Percentiles rank a stretch among this genome's conserved stretches.
Evolutionary conservation across 2,329 filamentous ascomycete species (phyloP).

Genomic region (Alternaria postmessia): DNA sequence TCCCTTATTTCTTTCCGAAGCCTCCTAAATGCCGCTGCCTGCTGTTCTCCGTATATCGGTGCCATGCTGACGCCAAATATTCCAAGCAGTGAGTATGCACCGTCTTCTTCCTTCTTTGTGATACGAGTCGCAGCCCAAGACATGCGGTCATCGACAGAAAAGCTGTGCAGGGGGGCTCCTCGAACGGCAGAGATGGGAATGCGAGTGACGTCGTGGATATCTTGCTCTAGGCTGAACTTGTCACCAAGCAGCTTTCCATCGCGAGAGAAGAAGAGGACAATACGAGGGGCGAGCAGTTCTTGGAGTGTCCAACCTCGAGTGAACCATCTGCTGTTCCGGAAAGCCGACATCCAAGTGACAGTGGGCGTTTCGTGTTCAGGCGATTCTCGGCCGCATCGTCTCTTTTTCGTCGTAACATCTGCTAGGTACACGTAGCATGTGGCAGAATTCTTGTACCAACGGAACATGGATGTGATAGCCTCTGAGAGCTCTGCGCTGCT

Average conservation of each 20-base stretch:
- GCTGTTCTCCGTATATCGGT: not conserved
- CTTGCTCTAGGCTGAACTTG: not conserved
- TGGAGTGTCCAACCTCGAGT: constrained; percentile 12
- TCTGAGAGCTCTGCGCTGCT: not conserved
- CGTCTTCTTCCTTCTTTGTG: not conserved
- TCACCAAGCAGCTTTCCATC: not conserved
- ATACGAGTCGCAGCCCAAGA: not conserved
- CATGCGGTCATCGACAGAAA: not conserved
- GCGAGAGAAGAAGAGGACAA: constrained; percentile 3
- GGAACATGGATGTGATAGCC: constrained; percentile 12
- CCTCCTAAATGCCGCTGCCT: not conserved
- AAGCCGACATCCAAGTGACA: not conserved
- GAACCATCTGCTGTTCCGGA: constrained; percentile 12
- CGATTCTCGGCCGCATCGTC: not conserved
- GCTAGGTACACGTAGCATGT: constrained; percentile 14
- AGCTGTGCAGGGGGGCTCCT: not conserved
- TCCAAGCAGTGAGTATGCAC: not conserved
- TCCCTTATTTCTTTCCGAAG: not conserved
- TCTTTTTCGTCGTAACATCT: not conserved
- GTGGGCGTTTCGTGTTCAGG: not conserved
- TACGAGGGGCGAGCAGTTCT: constrained; percentile 5
- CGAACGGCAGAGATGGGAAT: not conserved
- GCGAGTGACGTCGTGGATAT: not conserved
- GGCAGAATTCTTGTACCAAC: constrained; percentile 2
- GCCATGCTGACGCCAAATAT: not conserved